These are phyloP conservation scores for Sparassis latifolia DNA, from an alignment of 1,284 basidiomycete species.

Conservation along the genomic window DNA sequence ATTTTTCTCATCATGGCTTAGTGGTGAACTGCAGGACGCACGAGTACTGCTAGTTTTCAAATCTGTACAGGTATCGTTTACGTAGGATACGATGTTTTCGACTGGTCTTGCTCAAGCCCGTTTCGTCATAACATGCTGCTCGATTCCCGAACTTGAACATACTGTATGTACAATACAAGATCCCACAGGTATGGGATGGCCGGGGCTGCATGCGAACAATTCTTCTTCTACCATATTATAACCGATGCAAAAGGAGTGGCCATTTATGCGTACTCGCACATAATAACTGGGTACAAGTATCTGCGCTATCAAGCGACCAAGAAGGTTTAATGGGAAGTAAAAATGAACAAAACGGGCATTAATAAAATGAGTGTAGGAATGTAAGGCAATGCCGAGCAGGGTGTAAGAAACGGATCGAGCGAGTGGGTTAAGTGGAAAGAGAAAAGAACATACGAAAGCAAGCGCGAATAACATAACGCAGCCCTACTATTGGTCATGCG, in stretches of 20 bases:
- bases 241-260: constrained; percentile 11
- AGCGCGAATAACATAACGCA: constrained; percentile 4
- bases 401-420: constrained; percentile 11
- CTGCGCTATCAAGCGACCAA: constrained; percentile 2
- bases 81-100: too few species aligned
- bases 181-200: too few species aligned
- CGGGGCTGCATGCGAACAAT: too few species aligned
- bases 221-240: too few species aligned
- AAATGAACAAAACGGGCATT: constrained; percentile 13
- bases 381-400: constrained; percentile 7
- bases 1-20: too few species aligned
- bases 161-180: too few species aligned
- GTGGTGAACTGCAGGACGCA: too few species aligned
- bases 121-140: too few species aligned
- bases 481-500: constrained; percentile 14
- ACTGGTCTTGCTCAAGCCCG: too few species aligned
- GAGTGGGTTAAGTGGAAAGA: background rate
- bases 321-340: background rate
- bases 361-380: constrained; percentile 19
- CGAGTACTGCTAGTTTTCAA: too few species aligned
- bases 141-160: too few species aligned
- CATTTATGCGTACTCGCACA: constrained; percentile 17
- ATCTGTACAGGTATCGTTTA: too few species aligned
- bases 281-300: constrained; percentile 21
- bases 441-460: constrained; percentile 3